phyloP scores from a whole-genome alignment of 495 filamentous ascomycete species.

The Margaritispora aquatica region DNA sequence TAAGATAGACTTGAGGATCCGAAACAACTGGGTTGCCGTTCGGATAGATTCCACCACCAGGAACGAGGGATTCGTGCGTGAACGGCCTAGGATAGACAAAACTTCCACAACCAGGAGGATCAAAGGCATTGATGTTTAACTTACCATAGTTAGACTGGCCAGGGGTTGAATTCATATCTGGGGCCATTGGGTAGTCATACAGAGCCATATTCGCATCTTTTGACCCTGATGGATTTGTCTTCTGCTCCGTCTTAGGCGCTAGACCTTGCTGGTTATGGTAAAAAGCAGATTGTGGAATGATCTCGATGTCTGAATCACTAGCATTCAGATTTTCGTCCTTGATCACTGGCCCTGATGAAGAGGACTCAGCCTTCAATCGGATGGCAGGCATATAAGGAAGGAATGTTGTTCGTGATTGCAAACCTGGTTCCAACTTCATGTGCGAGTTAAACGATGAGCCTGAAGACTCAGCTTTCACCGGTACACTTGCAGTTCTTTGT shows the following conservation, averaged over 20 bases:
- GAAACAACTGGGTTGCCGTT: neutral
- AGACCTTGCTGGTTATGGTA: neutral
- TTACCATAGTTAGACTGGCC: neutral
- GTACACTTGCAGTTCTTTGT: neutral
- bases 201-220: neutral
- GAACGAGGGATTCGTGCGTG: neutral
- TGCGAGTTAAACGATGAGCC: neutral
- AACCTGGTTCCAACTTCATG: constrained; percentile 4
- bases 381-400: neutral
- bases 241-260: neutral
- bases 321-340: constrained; percentile 6
- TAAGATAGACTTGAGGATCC: neutral
- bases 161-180: neutral
- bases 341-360: constrained; percentile 3
- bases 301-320: constrained; percentile 24
- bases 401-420: neutral
- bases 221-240: neutral
- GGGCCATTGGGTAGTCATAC: neutral
- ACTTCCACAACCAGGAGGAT: neutral
- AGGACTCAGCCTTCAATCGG: constrained; percentile 3
- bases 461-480: neutral
- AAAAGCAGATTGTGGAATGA: constrained; percentile 18
- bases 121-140: neutral
- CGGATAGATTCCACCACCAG: neutral
- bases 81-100: neutral